These are phyloP conservation scores for Moesziomyces globuligerus DNA, from an alignment of 1,284 basidiomycete species.

Conservation along the genomic window DNA sequence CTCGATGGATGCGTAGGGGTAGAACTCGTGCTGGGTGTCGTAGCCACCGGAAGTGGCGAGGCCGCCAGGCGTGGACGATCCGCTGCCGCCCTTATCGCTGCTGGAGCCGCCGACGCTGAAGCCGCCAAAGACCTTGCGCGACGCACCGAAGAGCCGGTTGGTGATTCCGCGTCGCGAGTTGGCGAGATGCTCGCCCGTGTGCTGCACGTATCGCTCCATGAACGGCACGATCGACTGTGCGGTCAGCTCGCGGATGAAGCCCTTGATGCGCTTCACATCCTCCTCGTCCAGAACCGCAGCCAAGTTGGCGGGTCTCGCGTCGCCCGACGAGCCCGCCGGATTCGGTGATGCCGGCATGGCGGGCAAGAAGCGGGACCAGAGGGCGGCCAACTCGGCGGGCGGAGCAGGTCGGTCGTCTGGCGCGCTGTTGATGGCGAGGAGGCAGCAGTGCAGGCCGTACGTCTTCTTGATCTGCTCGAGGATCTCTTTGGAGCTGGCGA, in stretches of 20 bases:
- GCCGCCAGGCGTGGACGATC: constrained; percentile 39
- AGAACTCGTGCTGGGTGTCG: constrained; percentile 56
- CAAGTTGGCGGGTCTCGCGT: neutral
- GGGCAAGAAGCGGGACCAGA: constrained; percentile 24
- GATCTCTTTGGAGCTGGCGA: constrained; percentile 49
- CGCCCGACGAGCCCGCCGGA: neutral
- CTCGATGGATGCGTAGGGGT: constrained; percentile 69
- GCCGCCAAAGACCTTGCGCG: constrained; percentile 70
- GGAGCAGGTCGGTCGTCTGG: constrained; percentile 27
- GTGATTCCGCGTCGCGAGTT: constrained; percentile 87
- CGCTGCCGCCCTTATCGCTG: constrained; percentile 39
- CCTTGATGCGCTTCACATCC: constrained; percentile 82
- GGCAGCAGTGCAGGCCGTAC: constrained; percentile 64
- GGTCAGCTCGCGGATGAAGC: constrained; percentile 88
- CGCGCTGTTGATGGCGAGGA: constrained; percentile 62
- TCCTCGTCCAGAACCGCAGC: constrained; percentile 72
- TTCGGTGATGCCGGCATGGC: constrained; percentile 10
- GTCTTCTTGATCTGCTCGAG: constrained; percentile 60
- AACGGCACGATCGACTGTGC: constrained; percentile 91
- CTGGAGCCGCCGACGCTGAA: constrained; percentile 49
- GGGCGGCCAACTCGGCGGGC: constrained; percentile 14
- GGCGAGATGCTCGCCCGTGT: constrained; percentile 92
- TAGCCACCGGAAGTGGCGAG: constrained; percentile 47
- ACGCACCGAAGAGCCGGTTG: constrained; percentile 75
- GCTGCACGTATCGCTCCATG: constrained; percentile 92